These are phyloP conservation scores for Tolypocladium cylindrosporum DNA, from an alignment of 2,329 filamentous ascomycete genomes.

Conservation along the genomic window DNA sequence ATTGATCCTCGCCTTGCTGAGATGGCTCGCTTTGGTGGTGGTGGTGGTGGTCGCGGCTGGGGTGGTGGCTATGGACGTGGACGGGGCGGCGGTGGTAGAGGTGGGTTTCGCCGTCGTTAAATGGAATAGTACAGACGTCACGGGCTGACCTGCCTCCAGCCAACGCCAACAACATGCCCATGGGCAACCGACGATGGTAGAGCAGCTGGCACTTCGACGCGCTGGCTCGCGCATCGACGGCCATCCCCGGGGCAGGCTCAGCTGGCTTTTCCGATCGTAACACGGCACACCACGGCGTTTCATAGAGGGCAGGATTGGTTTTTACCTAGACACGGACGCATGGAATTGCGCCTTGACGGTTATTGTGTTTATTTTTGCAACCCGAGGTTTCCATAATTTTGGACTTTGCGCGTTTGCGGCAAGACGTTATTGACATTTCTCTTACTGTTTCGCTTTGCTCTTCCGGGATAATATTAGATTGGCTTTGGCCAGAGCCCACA, in stretches of 20 bases:
- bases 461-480: neutral
- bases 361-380: conserved; percentile 2
- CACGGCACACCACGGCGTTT: conserved; percentile 18
- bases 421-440: neutral
- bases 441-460: neutral
- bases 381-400: neutral
- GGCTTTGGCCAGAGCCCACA: neutral
- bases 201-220: conserved; percentile 4
- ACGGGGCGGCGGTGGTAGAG: conserved; percentile 41
- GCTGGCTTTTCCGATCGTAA: conserved; percentile 2
- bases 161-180: conserved; percentile 40
- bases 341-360: conserved; percentile 3
- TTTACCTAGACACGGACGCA: conserved; percentile 9
- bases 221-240: neutral
- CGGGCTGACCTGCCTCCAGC: conserved; percentile 18
- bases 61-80: conserved; percentile 63
- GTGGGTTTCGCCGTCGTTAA: conserved; percentile 30
- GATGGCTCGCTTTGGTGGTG: conserved; percentile 88
- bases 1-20: conserved; percentile 92
- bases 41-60: conserved; percentile 64
- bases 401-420: neutral
- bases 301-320: conserved; percentile 17
- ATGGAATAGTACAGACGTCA: neutral
- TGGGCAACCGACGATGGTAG: conserved; percentile 43
- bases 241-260: neutral